These are phyloP conservation scores for Babesia bigemina DNA, from an alignment of 169 alveolate genomes.

Conservation along the genomic window DNA sequence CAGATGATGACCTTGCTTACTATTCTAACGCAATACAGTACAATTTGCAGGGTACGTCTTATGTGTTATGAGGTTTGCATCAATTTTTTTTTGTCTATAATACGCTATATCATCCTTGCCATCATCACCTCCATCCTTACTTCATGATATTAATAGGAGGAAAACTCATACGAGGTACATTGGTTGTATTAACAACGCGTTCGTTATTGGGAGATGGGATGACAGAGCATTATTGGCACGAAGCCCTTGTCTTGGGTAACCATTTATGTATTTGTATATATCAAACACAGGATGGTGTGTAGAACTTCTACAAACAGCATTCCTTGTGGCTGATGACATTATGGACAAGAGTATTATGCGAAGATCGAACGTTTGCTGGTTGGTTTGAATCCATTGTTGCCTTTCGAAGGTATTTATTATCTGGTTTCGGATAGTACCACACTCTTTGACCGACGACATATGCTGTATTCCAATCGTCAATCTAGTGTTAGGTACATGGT, in stretches of 20 bases:
- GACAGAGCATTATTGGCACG: conserved; percentile 51
- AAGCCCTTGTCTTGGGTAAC: conserved; percentile 56
- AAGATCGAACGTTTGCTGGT: conserved; percentile 78
- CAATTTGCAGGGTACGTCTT: conserved; percentile 56
- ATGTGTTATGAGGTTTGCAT: no score
- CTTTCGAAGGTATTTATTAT: no score
- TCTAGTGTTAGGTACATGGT: conserved; percentile 69
- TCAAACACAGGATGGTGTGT: conserved; percentile 75
- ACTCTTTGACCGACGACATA: not conserved
- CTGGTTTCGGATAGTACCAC: no score
- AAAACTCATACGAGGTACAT: conserved; percentile 59
- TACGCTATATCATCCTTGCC: not conserved
- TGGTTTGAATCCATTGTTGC: not conserved
- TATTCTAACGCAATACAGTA: conserved; percentile 66
- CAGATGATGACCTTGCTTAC: conserved; percentile 43
- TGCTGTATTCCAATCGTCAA: no score
- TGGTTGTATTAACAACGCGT: conserved; percentile 43
- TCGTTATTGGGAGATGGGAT: conserved; percentile 40
- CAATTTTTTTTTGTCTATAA: no score
- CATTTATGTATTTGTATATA: not conserved
- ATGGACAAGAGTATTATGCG: conserved; percentile 78
- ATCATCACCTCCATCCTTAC: not conserved
- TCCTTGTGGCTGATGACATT: conserved; percentile 80
- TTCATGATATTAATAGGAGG: conserved; percentile 38
- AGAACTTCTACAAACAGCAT: conserved; percentile 78